Conservation (phyloP, 805 yeast species). For the Starmerella bacillaris region DNA sequence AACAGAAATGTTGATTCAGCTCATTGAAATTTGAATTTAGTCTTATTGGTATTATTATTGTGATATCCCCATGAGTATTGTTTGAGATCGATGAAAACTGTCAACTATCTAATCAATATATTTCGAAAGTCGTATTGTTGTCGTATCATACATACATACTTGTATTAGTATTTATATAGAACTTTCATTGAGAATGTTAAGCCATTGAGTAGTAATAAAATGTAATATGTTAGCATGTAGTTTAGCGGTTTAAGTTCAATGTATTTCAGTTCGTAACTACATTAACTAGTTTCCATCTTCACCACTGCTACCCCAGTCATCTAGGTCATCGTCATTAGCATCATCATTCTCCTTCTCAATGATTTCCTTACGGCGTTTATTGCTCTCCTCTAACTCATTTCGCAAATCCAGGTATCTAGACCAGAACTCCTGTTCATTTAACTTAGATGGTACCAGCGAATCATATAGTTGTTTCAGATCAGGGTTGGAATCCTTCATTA, state of each 20-base stretch:
- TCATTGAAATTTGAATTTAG: no score
- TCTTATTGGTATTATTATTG: no score
- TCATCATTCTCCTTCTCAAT: conserved; percentile 20
- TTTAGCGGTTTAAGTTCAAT: not conserved
- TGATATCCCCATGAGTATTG: no score
- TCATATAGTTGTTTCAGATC: conserved; percentile 40
- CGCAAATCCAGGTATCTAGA: conserved; percentile 42
- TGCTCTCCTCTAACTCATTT: conserved; percentile 38
- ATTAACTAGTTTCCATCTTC: conserved; percentile 3
- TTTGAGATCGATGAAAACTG: no score
- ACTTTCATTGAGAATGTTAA: no score
- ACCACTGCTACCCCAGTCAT: conserved; percentile 28
- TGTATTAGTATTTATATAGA: no score
- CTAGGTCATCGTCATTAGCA: conserved; percentile 22
- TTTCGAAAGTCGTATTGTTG: no score
- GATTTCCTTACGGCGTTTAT: conserved; percentile 46
- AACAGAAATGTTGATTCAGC: no score
- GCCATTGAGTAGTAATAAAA: no score
- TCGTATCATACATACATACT: no score
- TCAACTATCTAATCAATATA: no score
- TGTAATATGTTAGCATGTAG: no score
- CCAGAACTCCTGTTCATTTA: conserved; percentile 57
- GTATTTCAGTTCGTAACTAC: not conserved
- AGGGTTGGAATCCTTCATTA: conserved; percentile 30
- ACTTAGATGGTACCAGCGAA: conserved; percentile 45